phyloP scores from a whole-genome alignment of 2,329 filamentous ascomycete species.

The Paraphaeosphaeria sporulosa region DNA sequence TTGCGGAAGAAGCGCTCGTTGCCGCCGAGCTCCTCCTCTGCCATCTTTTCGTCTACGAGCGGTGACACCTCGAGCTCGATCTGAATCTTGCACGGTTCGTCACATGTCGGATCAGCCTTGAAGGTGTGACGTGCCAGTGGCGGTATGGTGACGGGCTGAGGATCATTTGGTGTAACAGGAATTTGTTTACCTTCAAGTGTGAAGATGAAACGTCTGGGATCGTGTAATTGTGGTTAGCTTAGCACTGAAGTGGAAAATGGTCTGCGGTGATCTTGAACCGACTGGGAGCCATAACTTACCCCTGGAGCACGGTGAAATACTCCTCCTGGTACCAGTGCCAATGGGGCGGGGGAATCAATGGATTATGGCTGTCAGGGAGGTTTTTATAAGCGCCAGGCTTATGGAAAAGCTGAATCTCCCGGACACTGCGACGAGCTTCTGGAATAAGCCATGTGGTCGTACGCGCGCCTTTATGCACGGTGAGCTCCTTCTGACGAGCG shows the following conservation, averaged over 20 bases:
- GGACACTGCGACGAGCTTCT: background rate
- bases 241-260: background rate
- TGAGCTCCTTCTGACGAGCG: background rate
- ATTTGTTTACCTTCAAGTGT: background rate
- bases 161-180: background rate
- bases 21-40: background rate
- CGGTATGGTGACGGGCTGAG: conserved; percentile 4
- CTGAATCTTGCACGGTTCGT: background rate
- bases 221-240: background rate
- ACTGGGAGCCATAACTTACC: background rate
- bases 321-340: conserved; percentile 8
- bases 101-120: background rate
- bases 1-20: conserved; percentile 8
- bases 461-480: conserved; percentile 5
- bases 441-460: conserved; percentile 1
- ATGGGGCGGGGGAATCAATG: background rate
- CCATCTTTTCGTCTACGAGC: background rate
- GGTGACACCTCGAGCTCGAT: background rate
- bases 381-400: background rate
- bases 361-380: background rate
- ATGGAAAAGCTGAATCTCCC: background rate
- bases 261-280: background rate
- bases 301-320: conserved; percentile 4
- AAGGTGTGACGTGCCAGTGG: conserved; percentile 4
- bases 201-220: background rate